These are phyloP conservation scores for Malbranchea zuffiana DNA, from an alignment of 2,329 filamentous ascomycete genomes.

Conservation along the genomic window DNA sequence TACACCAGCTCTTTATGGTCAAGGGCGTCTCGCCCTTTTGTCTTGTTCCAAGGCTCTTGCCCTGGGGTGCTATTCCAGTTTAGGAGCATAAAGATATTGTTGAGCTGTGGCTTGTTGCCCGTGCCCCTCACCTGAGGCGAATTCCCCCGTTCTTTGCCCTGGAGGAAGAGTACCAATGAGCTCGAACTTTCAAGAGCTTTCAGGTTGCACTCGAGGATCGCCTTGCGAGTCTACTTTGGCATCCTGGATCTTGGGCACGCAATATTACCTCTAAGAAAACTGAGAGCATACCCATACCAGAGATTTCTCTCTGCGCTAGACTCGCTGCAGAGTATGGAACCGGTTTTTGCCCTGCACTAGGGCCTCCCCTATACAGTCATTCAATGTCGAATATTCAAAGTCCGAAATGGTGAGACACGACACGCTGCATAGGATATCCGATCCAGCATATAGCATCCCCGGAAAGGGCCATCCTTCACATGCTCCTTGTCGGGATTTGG, in stretches of 20 bases:
- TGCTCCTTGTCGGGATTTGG: not conserved
- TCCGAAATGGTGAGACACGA: not conserved
- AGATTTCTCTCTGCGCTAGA: constrained; percentile 5
- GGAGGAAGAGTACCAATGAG: too few relatives aligned
- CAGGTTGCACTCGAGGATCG: too few relatives aligned
- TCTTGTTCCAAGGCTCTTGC: too few relatives aligned
- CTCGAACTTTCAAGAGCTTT: too few relatives aligned
- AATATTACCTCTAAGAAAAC: not conserved
- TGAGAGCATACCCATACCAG: not conserved
- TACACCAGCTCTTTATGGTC: too few relatives aligned
- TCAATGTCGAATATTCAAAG: not conserved
- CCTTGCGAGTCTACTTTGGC: not conserved
- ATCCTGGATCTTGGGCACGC: constrained; percentile 8
- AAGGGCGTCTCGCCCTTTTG: too few relatives aligned
- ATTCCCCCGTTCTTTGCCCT: too few relatives aligned
- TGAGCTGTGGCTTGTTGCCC: too few relatives aligned
- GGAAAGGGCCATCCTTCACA: not conserved
- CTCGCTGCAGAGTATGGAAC: not conserved
- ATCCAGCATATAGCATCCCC: constrained; percentile 3
- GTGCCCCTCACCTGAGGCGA: too few relatives aligned
- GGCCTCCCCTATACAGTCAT: not conserved
- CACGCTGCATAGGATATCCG: constrained; percentile 2
- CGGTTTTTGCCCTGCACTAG: constrained; percentile 3
- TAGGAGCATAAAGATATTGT: too few relatives aligned
- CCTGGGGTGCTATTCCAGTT: too few relatives aligned